phyloP scores from a whole-genome alignment of 164 flowering plant genomes.

The Pachysandra terminalis region DNA sequence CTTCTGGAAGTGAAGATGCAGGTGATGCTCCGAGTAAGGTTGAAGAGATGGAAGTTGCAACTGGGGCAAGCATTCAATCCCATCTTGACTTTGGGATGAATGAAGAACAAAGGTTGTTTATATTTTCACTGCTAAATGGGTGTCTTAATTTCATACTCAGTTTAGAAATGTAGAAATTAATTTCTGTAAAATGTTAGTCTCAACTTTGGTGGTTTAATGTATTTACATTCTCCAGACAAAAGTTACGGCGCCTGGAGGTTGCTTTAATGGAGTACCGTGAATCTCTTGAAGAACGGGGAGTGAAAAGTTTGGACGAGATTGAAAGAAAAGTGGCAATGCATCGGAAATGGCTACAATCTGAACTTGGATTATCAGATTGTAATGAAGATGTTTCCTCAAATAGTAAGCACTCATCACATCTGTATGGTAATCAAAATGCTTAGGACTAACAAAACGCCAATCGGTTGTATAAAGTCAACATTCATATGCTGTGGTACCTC shows the following conservation, averaged over 20 bases:
- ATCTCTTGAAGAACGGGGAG: constrained; percentile 85
- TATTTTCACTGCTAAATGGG: not conserved
- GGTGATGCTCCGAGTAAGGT: constrained; percentile 47
- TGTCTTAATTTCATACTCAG: not conserved
- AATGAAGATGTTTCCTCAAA: constrained; percentile 40
- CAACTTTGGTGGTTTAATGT: constrained; percentile 5
- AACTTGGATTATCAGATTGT: constrained; percentile 64
- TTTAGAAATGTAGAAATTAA: no score
- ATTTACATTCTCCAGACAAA: constrained; percentile 54
- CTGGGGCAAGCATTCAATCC: constrained; percentile 42
- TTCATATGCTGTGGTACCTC: no score
- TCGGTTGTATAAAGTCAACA: not conserved
- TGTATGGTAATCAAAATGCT: not conserved
- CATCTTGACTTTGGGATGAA: constrained; percentile 62
- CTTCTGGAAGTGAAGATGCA: constrained; percentile 93
- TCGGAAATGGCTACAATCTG: constrained; percentile 57
- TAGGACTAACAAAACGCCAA: constrained; percentile 1
- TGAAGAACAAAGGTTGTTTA: constrained; percentile 80
- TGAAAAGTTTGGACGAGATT: constrained; percentile 71
- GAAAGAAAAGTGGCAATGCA: constrained; percentile 75
- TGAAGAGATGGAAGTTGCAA: constrained; percentile 43
- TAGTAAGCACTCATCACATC: constrained; percentile 38
- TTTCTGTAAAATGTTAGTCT: not conserved
- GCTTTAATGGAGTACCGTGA: constrained; percentile 92
- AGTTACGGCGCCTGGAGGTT: constrained; percentile 85